A percentile compares a stretch with the other conserved stretches of the same genome.
These are phyloP conservation scores for Quercus bicolor DNA, from an alignment of 306 rosid genomes.

Conservation along the genomic window DNA sequence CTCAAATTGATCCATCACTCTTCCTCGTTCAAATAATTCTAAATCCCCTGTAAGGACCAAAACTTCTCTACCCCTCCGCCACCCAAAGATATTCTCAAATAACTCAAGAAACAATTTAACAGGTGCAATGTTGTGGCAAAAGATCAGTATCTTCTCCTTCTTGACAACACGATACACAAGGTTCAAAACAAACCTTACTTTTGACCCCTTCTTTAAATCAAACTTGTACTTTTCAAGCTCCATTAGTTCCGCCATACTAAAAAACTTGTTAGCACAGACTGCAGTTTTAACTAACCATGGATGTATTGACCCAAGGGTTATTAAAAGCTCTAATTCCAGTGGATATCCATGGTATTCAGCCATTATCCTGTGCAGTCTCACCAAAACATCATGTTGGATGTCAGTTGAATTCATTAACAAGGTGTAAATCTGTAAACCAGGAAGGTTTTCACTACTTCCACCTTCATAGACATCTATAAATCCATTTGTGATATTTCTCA, in stretches of 20 bases:
- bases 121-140: slow-evolving; percentile 97
- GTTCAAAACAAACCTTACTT: slow-evolving; percentile 78
- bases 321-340: slow-evolving; percentile 82
- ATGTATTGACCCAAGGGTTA: slow-evolving; percentile 96
- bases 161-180: slow-evolving; percentile 64
- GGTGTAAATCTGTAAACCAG: slow-evolving; percentile 93
- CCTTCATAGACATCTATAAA: slow-evolving; percentile 92
- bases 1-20: slow-evolving; percentile 83
- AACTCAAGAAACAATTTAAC: slow-evolving; percentile 61
- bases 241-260: slow-evolving; percentile 33
- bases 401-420: slow-evolving; percentile 83
- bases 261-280: slow-evolving; percentile 64
- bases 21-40: slow-evolving; percentile 86
- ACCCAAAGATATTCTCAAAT: slow-evolving; percentile 69
- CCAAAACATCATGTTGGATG: slow-evolving; percentile 61
- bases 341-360: slow-evolving; percentile 60
- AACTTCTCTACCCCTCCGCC: slow-evolving; percentile 72
- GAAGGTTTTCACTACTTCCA: slow-evolving; percentile 68
- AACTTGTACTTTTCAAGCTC: slow-evolving; percentile 64
- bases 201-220: slow-evolving; percentile 74
- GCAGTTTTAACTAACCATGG: slow-evolving; percentile 86
- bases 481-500: slow-evolving; percentile 68
- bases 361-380: slow-evolving; percentile 53
- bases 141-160: slow-evolving; percentile 76
- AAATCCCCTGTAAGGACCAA: slow-evolving; percentile 80